Evolutionary conservation across 2,329 filamentous ascomycete genomes (phyloP), one percentile per base, ranked within the genome.

Genomic region (Aureobasidium melanogenum): DNA sequence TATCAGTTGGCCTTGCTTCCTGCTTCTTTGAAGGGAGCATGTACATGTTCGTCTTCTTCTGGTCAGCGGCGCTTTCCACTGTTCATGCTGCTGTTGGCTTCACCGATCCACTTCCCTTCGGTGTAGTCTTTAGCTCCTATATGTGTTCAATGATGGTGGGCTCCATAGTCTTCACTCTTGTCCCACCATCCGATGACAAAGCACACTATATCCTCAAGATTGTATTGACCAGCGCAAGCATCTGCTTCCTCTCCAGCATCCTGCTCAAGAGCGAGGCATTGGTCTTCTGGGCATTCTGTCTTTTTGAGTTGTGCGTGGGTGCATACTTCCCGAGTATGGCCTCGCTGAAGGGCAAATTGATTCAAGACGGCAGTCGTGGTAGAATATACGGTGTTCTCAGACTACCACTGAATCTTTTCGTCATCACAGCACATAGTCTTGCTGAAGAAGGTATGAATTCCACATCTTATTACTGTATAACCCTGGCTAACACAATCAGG

Each of bases 21-120:
- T 83, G 78, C 62, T 78, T 83, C 68, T 84, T 85, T 66, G 84
- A 86, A 70, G 82, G 82, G 22, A 78, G 81, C 30, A 82, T 85
- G 75, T 85, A 85, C 67, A 75, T 86, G 12, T 85, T 85, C 67
- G 80, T 86, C 61, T 85, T 84, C 70, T 84, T 84, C 73, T 85
- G 83, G 79, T 80, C 82, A 0, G 79, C 81, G 1, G 78, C 81
- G 3, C 71, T 86, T n/a, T 58, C 55, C 14, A 48, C 55, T 12
- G 19, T 38, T 9, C 55, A 58, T 14, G 12, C 55, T 15, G 17
- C 19, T 8, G 79, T 46, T 5, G 60, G 50, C 2, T 17, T 48
- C 8, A 30, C 14, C 15, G 24, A 30, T 4, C 34, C 57, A 24
- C 68, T 74, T 10, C 73, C 74, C 0, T 79, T 81, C 39, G 80